A percentile compares a stretch with the other conserved stretches of the same genome.
phyloP scores from a whole-genome alignment of 176 grass and related monocot species.

The Pontederia crassipes region DNA sequence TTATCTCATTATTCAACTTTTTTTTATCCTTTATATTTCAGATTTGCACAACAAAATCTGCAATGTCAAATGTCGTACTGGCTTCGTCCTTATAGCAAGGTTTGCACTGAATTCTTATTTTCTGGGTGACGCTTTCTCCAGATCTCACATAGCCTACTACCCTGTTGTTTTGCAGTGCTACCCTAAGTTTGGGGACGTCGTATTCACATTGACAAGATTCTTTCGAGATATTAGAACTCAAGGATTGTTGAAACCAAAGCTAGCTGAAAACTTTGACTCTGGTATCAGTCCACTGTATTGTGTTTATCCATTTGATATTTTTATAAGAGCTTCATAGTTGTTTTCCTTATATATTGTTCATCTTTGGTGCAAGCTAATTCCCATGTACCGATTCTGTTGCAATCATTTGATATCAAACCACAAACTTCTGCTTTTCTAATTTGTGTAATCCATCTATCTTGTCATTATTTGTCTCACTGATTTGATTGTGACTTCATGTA shows the following conservation, averaged over 20 bases:
- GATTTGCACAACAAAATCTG: conserved; percentile 64
- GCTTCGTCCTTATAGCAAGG: conserved; percentile 83
- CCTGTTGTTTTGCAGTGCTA: conserved; percentile 50
- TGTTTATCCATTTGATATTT: conserved; percentile 18
- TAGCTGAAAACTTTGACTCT: conserved; percentile 19
- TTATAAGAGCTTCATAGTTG: neutral
- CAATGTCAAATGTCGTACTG: conserved; percentile 93
- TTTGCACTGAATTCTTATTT: conserved; percentile 13
- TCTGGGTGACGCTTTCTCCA: conserved; percentile 3
- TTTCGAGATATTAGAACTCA: conserved; percentile 64
- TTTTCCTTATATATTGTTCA: neutral
- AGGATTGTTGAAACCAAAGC: conserved; percentile 38
- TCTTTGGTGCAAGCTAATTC: neutral
- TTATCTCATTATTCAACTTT: neutral
- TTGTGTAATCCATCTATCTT: no score
- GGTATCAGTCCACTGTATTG: conserved; percentile 26
- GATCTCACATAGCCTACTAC: neutral
- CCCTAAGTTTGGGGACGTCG: conserved; percentile 78
- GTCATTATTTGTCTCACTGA: no score
- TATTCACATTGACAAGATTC: conserved; percentile 71
- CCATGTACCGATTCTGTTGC: no score
- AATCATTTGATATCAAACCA: no score
- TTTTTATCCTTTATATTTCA: conserved; percentile 34
- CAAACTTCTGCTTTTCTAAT: no score
- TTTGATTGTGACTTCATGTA: no score